Conservation (phyloP, 805 yeast genomes). For the Pichia sporocuriosa region DNA sequence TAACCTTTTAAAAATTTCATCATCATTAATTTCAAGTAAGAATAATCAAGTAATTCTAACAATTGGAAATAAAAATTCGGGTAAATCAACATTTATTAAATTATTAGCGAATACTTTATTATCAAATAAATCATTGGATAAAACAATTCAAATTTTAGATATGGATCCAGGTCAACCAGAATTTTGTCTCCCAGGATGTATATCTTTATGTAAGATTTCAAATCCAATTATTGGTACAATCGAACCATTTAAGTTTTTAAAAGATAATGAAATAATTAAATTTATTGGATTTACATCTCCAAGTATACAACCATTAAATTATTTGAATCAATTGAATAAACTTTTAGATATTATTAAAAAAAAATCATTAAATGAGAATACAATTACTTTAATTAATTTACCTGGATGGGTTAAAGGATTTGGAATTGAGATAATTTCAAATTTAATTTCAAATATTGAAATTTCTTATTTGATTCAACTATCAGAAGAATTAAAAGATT, state of each 20-base stretch:
- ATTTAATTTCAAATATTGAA: conserved; percentile 36
- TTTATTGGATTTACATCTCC: conserved; percentile 66
- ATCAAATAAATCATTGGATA: conserved; percentile 13
- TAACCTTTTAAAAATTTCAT: conserved; percentile 12
- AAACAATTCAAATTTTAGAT: conserved; percentile 49
- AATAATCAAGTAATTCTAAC: conserved; percentile 28
- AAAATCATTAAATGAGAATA: too few relatives aligned
- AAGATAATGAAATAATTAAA: conserved; percentile 22
- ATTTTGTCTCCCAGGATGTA: conserved; percentile 61
- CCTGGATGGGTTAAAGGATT: conserved; percentile 93
- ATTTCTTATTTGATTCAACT: conserved; percentile 57
- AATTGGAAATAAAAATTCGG: conserved; percentile 68
- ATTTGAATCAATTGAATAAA: conserved; percentile 36
- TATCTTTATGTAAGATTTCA: conserved; percentile 43
- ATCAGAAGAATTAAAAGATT: conserved; percentile 27
- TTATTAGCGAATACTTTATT: conserved; percentile 45
- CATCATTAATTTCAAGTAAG: conserved; percentile 9
- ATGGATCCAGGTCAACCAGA: conserved; percentile 90
- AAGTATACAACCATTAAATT: conserved; percentile 54
- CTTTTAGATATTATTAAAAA: conserved; percentile 31
- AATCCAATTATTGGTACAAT: conserved; percentile 33
- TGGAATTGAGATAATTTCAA: conserved; percentile 60
- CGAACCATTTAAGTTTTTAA: conserved; percentile 19
- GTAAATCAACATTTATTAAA: conserved; percentile 69
- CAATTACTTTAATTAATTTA: conserved; percentile 49